A percentile compares a stretch with the other conserved stretches of the same genome.
Evolutionary conservation across 805 yeast genomes (phyloP).

Genomic region (Kodamaea jinghongensis): DNA sequence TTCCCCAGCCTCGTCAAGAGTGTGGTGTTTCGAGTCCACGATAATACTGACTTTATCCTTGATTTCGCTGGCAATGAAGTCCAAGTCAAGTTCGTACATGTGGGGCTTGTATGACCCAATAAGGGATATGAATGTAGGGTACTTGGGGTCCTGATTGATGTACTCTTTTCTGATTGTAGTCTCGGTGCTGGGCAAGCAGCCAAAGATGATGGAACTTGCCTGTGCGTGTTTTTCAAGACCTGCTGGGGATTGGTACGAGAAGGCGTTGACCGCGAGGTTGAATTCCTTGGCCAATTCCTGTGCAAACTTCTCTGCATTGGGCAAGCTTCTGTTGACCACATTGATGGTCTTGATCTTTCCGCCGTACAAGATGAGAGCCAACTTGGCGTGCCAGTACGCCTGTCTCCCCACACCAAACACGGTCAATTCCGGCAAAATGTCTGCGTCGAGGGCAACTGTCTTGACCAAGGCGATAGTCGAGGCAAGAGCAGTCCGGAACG

Average conservation of each 20-base stretch:
- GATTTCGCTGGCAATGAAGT: constrained; percentile 31
- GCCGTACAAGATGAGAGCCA: constrained; percentile 41
- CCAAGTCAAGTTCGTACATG: constrained; percentile 59
- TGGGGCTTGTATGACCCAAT: constrained; percentile 69
- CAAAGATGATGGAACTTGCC: constrained; percentile 49
- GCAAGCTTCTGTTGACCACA: constrained; percentile 43
- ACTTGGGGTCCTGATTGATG: constrained; percentile 26
- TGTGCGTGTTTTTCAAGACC: constrained; percentile 24
- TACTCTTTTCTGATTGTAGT: constrained; percentile 41
- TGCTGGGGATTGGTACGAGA: constrained; percentile 15
- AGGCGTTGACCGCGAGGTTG: constrained; percentile 21
- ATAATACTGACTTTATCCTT: constrained; percentile 42
- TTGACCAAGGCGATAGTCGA: constrained; percentile 47
- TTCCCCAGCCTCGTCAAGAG: constrained; percentile 64
- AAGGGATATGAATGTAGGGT: constrained; percentile 45
- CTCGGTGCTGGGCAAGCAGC: constrained; percentile 57
- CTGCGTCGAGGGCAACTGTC: constrained; percentile 16
- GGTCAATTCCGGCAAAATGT: constrained; percentile 26
- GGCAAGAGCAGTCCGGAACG: constrained; percentile 64
- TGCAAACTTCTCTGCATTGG: constrained; percentile 36
- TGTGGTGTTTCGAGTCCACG: constrained; percentile 59
- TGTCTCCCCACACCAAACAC: constrained; percentile 65
- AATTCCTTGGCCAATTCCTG: constrained; percentile 25
- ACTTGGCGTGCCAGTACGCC: constrained; percentile 60
- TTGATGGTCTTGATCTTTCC: constrained; percentile 37